Evolutionary conservation across 2,329 filamentous ascomycete species (phyloP), one percentile per base, ranked within the genome.

Genomic region (Penicillium corylophilum): DNA sequence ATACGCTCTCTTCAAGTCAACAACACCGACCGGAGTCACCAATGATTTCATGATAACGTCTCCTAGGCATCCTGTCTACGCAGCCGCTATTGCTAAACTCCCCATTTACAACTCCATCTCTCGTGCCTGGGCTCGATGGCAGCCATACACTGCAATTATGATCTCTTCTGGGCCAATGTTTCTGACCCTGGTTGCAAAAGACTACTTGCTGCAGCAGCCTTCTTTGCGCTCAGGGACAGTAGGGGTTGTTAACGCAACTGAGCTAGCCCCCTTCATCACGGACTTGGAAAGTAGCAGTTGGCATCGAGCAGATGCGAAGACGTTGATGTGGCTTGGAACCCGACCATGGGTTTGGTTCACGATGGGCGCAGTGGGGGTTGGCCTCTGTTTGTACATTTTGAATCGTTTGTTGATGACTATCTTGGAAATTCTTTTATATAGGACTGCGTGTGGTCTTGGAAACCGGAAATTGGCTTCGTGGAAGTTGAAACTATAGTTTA

Each of bases 101-200:
- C 44, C 44, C 15, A 13, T 20, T 16, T 53, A 22, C 16, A 13
- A 53, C 38, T 26, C 41, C 2, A 36, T 49, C 22, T 49, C 46
- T 43, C 42, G 42, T 3, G 8, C 16, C 18, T 53, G 50, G 46
- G 50, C 50, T 33, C 50, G 42, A 49, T 48, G 33, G 42, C 50
- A 48, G 10, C 50, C 50, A 13, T 46, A 53, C 29, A 46, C n/a
- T 23, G 50, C 50, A 5, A 46, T 49, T 28, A 53, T 53, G 50
- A 46, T 53, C 18, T 49, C 50, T 9, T 22, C 50, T 12, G 50
- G 50, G n/a, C 50, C 46, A 5, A 43, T 53, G 50, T 53, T 53
- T 15, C 15, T 53, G 18, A 49, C 50, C 13, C 20, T 53, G 42
- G 50, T 49, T 10, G 23, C 38, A 9, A 49, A 49, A 29, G 36